Percentiles rank a stretch among this genome's conserved stretches.
phyloP scores from a whole-genome alignment of 345 rosid genomes.

The Capsella bursapastoris region DNA sequence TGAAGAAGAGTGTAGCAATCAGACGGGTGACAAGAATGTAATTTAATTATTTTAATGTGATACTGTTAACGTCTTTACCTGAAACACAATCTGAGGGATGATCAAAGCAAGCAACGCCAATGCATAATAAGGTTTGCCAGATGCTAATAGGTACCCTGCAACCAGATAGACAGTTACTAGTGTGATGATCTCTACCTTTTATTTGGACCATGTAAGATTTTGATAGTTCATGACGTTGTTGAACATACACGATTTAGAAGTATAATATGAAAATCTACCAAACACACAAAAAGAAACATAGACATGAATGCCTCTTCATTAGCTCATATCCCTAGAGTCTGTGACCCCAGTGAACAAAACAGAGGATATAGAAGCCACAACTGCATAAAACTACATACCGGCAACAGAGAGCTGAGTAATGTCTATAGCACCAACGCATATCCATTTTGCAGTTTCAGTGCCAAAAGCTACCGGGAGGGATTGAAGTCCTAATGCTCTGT shows the following conservation, averaged over 20 bases:
- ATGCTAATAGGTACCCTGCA: slow-evolving; percentile 89
- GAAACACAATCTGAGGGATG: slow-evolving; percentile 85
- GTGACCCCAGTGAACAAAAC: not conserved
- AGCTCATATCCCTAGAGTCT: slow-evolving; percentile 4
- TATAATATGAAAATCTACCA: not conserved
- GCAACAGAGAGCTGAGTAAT: slow-evolving; percentile 91
- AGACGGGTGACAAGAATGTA: slow-evolving; percentile 11
- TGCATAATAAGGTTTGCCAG: slow-evolving; percentile 93
- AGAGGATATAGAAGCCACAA: slow-evolving; percentile 1
- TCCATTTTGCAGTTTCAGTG: slow-evolving; percentile 98
- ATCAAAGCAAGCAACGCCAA: slow-evolving; percentile 76
- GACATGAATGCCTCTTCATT: not conserved
- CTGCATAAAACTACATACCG: slow-evolving; percentile 52
- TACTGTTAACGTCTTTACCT: slow-evolving; percentile 52
- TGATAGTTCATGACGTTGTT: not conserved
- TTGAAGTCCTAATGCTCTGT: slow-evolving; percentile 92
- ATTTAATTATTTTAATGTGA: not conserved
- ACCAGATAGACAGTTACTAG: not conserved
- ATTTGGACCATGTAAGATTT: not conserved
- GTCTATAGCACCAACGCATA: slow-evolving; percentile 97
- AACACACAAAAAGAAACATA: slow-evolving; percentile 2
- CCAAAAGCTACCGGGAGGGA: slow-evolving; percentile 99
- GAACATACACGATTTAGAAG: not conserved
- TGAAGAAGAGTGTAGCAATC: not conserved
- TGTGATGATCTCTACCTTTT: not conserved